These are phyloP conservation scores for Reticulascus tulasneorum DNA, from an alignment of 2,329 filamentous ascomycete genomes.

Conservation along the genomic window DNA sequence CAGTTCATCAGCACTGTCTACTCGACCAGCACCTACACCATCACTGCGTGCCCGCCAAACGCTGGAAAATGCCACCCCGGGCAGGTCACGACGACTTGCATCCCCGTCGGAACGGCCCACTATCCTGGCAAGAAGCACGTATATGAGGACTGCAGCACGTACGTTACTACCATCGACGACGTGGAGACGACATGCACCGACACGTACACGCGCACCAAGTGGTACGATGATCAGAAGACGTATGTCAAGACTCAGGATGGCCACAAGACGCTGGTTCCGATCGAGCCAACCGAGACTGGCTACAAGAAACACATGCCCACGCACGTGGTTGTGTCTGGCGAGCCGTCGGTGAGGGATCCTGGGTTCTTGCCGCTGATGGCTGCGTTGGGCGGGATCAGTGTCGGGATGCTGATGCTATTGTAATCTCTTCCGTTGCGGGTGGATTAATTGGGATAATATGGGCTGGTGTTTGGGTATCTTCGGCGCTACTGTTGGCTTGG, in stretches of 20 bases:
- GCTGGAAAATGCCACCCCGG: not conserved
- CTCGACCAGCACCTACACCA: not conserved
- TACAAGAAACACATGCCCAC: not conserved
- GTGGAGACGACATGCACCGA: not conserved
- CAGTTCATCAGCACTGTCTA: not conserved
- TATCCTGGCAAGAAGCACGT: not conserved
- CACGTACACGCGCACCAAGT: conserved; percentile 1
- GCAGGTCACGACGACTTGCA: no score
- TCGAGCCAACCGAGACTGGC: not conserved
- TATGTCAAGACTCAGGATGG: not conserved
- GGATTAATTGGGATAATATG: no score
- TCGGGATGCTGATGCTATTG: conserved; percentile 4
- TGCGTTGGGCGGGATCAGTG: conserved; percentile 2
- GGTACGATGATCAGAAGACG: conserved; percentile 3
- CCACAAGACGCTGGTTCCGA: not conserved
- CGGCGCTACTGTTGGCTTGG: no score
- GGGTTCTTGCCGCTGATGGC: conserved; percentile 1
- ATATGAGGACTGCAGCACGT: conserved; percentile 2
- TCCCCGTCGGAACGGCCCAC: no score
- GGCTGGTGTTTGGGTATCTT: no score
- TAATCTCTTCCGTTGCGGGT: no score
- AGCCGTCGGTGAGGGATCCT: conserved; percentile 1
- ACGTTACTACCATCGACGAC: conserved; percentile 1
- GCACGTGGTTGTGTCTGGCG: not conserved
- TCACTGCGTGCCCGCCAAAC: conserved; percentile 1